Conservation (phyloP, 257 asterid species). For the Lithospermum erythrorhizon region DNA sequence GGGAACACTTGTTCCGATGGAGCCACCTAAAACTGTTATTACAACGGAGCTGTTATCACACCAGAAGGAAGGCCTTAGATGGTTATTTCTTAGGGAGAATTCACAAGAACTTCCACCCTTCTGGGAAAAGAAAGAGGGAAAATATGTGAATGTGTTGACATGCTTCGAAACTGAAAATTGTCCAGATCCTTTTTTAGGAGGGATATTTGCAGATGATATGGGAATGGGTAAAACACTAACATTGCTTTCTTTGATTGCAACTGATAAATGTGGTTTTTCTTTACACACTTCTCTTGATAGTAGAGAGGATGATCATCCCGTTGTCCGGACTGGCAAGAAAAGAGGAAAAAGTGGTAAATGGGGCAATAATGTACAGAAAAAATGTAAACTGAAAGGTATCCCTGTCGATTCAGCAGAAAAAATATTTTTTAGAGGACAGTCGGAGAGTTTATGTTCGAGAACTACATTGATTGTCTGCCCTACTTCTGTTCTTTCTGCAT, state of each 20-base stretch:
- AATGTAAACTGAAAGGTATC: slow-evolving; percentile 15
- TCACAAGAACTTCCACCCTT: slow-evolving; percentile 66
- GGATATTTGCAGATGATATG: slow-evolving; percentile 89
- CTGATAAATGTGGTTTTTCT: slow-evolving; percentile 33
- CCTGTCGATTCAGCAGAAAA: slow-evolving; percentile 1
- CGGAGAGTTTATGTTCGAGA: slow-evolving; percentile 11
- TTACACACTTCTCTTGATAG: slow-evolving; percentile 13
- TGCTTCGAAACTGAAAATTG: slow-evolving; percentile 37
- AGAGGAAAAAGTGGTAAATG: slow-evolving; percentile 30
- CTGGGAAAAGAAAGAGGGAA: slow-evolving; percentile 54
- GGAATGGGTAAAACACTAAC: slow-evolving; percentile 87
- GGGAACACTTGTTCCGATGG: slow-evolving; percentile 38
- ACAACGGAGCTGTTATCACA: slow-evolving; percentile 52
- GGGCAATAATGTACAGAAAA: slow-evolving; percentile 14
- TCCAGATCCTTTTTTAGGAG: slow-evolving; percentile 75
- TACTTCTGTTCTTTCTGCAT: slow-evolving; percentile 63
- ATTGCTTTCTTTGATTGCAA: slow-evolving; percentile 61
- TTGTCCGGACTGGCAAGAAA: slow-evolving; percentile 10
- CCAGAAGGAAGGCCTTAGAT: slow-evolving; percentile 71
- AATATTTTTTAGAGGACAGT: slow-evolving; percentile 1
- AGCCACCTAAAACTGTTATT: slow-evolving; percentile 56
- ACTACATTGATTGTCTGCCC: slow-evolving; percentile 68
- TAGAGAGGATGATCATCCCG: slow-evolving; percentile 18
- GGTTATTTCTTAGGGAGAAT: slow-evolving; percentile 73
- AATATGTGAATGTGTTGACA: slow-evolving; percentile 53